phyloP scores from a whole-genome alignment of 352 stramenopile species.

The Pythium inflatum region DNA sequence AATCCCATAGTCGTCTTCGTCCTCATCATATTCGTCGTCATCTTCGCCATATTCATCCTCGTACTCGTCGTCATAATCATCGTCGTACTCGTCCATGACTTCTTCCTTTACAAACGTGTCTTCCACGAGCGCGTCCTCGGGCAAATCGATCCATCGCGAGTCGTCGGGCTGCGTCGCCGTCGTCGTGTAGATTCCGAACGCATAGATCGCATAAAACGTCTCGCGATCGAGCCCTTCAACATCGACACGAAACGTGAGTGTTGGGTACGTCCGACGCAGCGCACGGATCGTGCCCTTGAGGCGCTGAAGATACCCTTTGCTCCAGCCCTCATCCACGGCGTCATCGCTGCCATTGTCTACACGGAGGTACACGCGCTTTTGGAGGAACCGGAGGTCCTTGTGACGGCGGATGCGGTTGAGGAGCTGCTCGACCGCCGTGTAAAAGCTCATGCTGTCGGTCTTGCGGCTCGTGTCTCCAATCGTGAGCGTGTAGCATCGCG shows the following conservation, averaged over 20 bases:
- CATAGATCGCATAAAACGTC: conserved; percentile 4
- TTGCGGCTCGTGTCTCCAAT: conserved; percentile 1
- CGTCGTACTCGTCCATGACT: background rate
- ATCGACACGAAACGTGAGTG: conserved; percentile 5
- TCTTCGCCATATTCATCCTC: background rate
- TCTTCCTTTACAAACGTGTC: conserved; percentile 8
- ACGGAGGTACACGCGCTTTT: background rate
- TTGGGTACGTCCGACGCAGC: background rate
- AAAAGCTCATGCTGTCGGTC: background rate
- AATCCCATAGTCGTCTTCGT: background rate
- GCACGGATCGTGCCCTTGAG: background rate
- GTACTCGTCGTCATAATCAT: background rate
- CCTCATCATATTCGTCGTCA: conserved; percentile 5
- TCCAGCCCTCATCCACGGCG: background rate
- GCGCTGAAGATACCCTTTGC: background rate
- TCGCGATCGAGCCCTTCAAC: background rate
- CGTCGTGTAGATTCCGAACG: conserved; percentile 4
- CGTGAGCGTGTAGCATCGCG: background rate
- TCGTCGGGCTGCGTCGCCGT: background rate
- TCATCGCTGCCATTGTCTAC: background rate
- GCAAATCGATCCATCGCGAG: conserved; percentile 7
- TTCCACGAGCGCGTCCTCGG: background rate
- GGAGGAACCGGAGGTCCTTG: background rate
- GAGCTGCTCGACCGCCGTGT: background rate
- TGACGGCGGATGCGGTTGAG: background rate